Evolutionary conservation across 225 moss, liverwort and hornwort species (phyloP), one percentile per base, ranked within the genome.

Genomic region (Asterella californica): DNA sequence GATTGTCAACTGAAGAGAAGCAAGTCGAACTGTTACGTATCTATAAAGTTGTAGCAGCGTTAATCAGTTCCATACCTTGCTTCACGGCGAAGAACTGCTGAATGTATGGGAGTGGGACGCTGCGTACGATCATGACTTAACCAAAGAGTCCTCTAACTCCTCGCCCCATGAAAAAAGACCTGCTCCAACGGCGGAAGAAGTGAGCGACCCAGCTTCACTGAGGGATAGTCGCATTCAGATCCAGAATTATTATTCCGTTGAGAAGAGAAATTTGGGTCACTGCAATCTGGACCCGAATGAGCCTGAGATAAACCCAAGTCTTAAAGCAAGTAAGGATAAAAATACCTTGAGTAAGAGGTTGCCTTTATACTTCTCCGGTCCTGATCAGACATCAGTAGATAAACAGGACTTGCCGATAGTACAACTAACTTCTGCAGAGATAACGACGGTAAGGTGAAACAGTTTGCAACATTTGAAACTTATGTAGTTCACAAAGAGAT

Each of bases 31-130:
- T 2, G 50, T 18, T 27, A 2, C 53, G 52, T 12, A 70, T 19
- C 15, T 27, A 72, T 0, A 24, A 27, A 29, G 29, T 30, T 37
- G 27, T 27, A 42, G 1, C 21, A 4, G 8, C 70, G n/a, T 46
- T 72, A 29, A 5, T 29, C 11, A 34, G 25, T 6, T 68, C 10
- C 75, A 75, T 57, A 76, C 75, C 75, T 59, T 37, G 75, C 59
- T 57, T 59, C 2, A 76, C 22, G 75, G 52, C 25, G 38, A 4
- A 10, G 24, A 49, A 37, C 19, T 37, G 59, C 15, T 33, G 37
- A 53, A 34, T 25, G 59, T 36, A 37, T 24, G 27, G 1, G n/a
- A 65, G 2, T 72, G 33, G 15, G 48, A 27, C 72, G 49, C 72
- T 27, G 72, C 72, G 8, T 72, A 72, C 48, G 21, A 72, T 72